Conservation (phyloP, 2,329 filamentous ascomycete species). For the Xylaria sp. region DNA sequence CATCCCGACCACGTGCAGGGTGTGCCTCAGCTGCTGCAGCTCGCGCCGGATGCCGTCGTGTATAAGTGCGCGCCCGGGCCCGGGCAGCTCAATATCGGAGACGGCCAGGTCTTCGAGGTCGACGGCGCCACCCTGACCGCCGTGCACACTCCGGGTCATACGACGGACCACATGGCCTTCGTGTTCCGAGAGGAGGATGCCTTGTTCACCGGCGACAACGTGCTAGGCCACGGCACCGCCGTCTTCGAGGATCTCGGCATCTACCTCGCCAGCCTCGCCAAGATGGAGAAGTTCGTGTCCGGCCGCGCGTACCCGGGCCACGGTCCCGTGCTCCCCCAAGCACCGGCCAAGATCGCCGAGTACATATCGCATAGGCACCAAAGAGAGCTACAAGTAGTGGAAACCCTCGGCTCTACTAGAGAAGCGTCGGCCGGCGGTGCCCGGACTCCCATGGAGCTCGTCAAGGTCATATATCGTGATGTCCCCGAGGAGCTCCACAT, state of each 20-base stretch:
- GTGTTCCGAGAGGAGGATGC: constrained; percentile 81
- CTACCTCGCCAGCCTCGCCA: constrained; percentile 76
- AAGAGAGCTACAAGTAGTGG: constrained; percentile 81
- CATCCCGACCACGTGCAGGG: constrained; percentile 88
- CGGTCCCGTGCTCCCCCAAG: constrained; percentile 80
- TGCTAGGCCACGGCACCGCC: constrained; percentile 86
- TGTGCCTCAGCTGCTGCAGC: constrained; percentile 72
- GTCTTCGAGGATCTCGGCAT: constrained; percentile 81
- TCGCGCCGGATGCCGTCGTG: constrained; percentile 72
- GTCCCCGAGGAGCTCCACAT: constrained; percentile 79
- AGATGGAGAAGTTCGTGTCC: constrained; percentile 73
- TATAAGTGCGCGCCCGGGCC: constrained; percentile 72
- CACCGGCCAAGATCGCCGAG: constrained; percentile 76
- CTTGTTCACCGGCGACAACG: constrained; percentile 90
- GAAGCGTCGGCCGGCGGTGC: constrained; percentile 44
- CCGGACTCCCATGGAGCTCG: constrained; percentile 82
- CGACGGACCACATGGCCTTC: constrained; percentile 83
- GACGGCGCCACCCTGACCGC: constrained; percentile 55
- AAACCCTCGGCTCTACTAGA: constrained; percentile 64
- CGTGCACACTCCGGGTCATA: constrained; percentile 72
- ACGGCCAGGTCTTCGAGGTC: constrained; percentile 64
- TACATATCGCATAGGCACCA: constrained; percentile 85
- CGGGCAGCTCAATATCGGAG: constrained; percentile 63
- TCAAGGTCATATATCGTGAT: constrained; percentile 86
- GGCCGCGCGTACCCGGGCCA: constrained; percentile 89